Percentiles rank a stretch among this genome's conserved stretches.
Conservation (phyloP, 768 basidiomycete genomes). For the Plicaturopsis crispa region DNA sequence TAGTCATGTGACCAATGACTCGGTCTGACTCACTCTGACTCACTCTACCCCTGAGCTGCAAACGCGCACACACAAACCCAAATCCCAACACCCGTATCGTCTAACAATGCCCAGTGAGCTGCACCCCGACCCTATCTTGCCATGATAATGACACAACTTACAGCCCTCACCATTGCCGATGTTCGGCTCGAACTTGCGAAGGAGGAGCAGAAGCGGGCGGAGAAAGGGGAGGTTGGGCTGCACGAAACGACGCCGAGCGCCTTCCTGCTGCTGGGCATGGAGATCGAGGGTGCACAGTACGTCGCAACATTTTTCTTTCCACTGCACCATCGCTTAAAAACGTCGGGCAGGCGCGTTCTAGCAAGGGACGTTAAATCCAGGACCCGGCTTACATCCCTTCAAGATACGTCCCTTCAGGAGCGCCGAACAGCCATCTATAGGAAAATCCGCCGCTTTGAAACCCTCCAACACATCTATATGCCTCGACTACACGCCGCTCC, state of each 20-base stretch:
- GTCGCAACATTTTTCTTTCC: not conserved
- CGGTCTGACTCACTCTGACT: too few species aligned
- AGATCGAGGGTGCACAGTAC: conserved; percentile 8
- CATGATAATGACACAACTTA: too few species aligned
- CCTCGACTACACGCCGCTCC: conserved; percentile 3
- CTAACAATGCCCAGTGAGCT: too few species aligned
- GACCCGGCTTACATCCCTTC: conserved; percentile 1
- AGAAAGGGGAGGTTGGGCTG: conserved; percentile 1
- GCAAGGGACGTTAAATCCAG: not conserved
- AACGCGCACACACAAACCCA: too few species aligned
- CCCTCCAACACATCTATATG: conserved; percentile 11
- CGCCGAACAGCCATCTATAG: conserved; percentile 7
- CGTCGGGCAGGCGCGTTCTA: not conserved
- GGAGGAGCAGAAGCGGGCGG: not conserved
- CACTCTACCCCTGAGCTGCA: too few species aligned
- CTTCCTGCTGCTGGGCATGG: conserved; percentile 9
- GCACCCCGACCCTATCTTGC: too few species aligned
- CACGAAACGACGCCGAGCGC: conserved; percentile 7
- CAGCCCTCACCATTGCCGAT: not conserved
- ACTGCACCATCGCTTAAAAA: not conserved
- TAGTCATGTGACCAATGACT: too few species aligned
- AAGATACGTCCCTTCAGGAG: conserved; percentile 5
- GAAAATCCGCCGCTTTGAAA: conserved; percentile 4
- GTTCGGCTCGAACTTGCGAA: not conserved
- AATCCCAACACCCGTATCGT: too few species aligned